A percentile compares a stretch with the other conserved stretches of the same genome.
Conservation (phyloP, 2,329 filamentous ascomycete genomes). For the Penicillium occitanis region DNA sequence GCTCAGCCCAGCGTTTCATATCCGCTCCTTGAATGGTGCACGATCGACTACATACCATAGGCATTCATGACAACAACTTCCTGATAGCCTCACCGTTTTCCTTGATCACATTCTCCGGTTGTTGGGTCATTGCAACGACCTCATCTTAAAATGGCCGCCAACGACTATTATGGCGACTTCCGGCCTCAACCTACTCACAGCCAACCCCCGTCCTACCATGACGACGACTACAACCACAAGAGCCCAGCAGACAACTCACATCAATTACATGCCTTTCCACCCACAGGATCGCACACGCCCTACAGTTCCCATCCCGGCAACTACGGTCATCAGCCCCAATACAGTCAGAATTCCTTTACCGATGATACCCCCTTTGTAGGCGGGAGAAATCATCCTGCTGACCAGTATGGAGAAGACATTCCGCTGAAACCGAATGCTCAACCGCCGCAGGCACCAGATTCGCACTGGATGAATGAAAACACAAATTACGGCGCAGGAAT, state of each 20-base stretch:
- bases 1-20: slow-evolving; percentile 4
- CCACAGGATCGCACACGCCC: slow-evolving; percentile 33
- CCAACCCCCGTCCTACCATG: slow-evolving; percentile 26
- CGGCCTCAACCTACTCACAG: slow-evolving; percentile 36
- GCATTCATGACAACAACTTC: not conserved
- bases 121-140: not conserved
- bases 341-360: slow-evolving; percentile 40
- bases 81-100: not conserved
- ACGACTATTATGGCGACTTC: slow-evolving; percentile 62
- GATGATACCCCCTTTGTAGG: slow-evolving; percentile 36
- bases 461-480: slow-evolving; percentile 45
- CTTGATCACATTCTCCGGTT: not conserved
- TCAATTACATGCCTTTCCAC: slow-evolving; percentile 2
- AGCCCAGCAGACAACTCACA: slow-evolving; percentile 15
- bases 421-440: slow-evolving; percentile 39
- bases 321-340: slow-evolving; percentile 33
- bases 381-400: slow-evolving; percentile 34
- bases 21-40: not conserved
- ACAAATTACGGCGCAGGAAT: slow-evolving; percentile 46
- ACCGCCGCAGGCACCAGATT: slow-evolving; percentile 31
- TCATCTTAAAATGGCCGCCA: slow-evolving; percentile 56
- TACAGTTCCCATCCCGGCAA: slow-evolving; percentile 48
- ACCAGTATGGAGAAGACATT: slow-evolving; percentile 45
- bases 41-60: not conserved
- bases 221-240: slow-evolving; percentile 36